Conservation (phyloP, 352 stramenopile species). For the Phytophthora macrochlamydospora region DNA sequence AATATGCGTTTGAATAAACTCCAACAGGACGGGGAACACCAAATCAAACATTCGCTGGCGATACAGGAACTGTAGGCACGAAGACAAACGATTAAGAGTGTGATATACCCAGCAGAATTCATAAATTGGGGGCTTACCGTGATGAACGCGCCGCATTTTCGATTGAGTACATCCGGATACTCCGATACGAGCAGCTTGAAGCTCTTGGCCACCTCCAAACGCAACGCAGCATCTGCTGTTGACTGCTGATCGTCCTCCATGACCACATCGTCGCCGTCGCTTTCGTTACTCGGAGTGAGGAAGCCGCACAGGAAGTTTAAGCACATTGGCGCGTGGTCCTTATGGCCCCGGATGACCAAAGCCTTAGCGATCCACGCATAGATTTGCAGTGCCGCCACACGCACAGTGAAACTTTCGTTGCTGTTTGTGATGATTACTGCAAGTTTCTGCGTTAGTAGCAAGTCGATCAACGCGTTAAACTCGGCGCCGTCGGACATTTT, state of each 20-base stretch:
- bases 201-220: constrained; percentile 79
- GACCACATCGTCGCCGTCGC: constrained; percentile 26
- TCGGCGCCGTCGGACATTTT: constrained; percentile 85
- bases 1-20: constrained; percentile 59
- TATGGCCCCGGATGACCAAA: constrained; percentile 80
- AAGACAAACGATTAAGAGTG: constrained; percentile 1
- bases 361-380: constrained; percentile 57
- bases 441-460: constrained; percentile 72
- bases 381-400: constrained; percentile 76
- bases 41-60: constrained; percentile 82
- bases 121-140: constrained; percentile 45
- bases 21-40: constrained; percentile 72
- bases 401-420: constrained; percentile 39
- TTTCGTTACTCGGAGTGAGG: constrained; percentile 38
- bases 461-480: constrained; percentile 75
- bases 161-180: constrained; percentile 81
- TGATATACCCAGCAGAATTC: background rate
- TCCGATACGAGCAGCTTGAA: constrained; percentile 84
- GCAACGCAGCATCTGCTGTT: constrained; percentile 31
- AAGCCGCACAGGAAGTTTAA: constrained; percentile 78
- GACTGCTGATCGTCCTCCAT: constrained; percentile 31
- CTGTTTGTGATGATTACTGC: constrained; percentile 57
- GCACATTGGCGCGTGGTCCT: constrained; percentile 66
- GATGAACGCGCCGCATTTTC: constrained; percentile 82
- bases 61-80: constrained; percentile 65